Conservation (phyloP, 495 filamentous ascomycete genomes). For the Friedmanniomyces simplex region DNA sequence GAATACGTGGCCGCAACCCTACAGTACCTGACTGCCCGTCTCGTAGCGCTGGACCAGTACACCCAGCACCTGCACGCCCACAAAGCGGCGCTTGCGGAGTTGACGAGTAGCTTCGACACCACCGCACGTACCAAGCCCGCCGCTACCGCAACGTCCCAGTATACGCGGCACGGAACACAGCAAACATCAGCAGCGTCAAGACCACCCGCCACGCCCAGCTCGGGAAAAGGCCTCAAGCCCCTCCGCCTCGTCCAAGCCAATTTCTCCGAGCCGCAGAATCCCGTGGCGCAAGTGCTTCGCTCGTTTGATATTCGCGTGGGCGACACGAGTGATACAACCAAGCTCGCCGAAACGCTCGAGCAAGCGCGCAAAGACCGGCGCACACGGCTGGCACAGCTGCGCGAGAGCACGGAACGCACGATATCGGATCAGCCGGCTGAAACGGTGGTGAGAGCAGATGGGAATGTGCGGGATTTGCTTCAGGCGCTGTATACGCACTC, state of each 20-base stretch:
- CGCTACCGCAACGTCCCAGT: background rate
- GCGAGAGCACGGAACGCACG: background rate
- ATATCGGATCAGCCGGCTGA: slow-evolving; percentile 7
- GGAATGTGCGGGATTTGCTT: slow-evolving; percentile 9
- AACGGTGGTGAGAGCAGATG: background rate
- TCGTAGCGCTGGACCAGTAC: slow-evolving; percentile 4
- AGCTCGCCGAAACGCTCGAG: background rate
- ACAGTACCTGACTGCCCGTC: slow-evolving; percentile 11
- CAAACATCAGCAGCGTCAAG: background rate
- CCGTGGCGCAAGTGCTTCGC: slow-evolving; percentile 12
- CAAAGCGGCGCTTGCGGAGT: background rate
- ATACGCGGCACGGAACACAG: background rate
- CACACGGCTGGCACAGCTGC: background rate
- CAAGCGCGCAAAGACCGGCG: background rate
- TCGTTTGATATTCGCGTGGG: slow-evolving; percentile 3
- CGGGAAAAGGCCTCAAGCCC: slow-evolving; percentile 18
- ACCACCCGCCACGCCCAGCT: slow-evolving; percentile 6
- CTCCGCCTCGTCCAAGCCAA: slow-evolving; percentile 18
- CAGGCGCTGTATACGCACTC: slow-evolving; percentile 7
- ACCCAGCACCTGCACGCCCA: slow-evolving; percentile 10
- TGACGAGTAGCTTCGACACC: background rate
- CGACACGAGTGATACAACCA: background rate
- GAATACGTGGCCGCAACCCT: slow-evolving; percentile 10
- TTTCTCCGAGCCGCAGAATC: slow-evolving; percentile 12
- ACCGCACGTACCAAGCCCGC: too few species aligned